Conservation (phyloP, 768 basidiomycete species). For the Phanerodontia chrysosporium region DNA sequence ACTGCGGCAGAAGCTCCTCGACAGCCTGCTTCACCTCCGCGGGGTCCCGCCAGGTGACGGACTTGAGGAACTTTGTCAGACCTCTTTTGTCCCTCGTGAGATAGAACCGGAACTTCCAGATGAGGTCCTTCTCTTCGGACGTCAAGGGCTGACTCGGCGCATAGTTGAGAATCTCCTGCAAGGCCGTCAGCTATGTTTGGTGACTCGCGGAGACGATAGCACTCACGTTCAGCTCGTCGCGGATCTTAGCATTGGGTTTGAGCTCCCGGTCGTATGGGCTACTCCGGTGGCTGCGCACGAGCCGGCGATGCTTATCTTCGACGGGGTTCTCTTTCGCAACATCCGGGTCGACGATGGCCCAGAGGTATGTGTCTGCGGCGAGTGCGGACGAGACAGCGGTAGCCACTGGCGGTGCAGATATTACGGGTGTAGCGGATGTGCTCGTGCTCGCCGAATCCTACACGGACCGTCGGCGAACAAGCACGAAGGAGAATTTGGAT, state of each 20-base stretch:
- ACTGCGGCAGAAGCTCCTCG: conserved; percentile 89
- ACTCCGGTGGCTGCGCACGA: conserved; percentile 92
- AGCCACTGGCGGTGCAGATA: conserved; percentile 37
- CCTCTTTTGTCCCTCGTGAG: conserved; percentile 88
- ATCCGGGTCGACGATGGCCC: conserved; percentile 91
- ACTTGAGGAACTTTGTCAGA: conserved; percentile 95
- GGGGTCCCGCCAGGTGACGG: conserved; percentile 95
- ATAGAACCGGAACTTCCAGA: conserved; percentile 99
- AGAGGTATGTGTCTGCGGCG: conserved; percentile 65
- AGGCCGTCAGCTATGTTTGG: neutral
- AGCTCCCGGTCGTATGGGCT: conserved; percentile 93
- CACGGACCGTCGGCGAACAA: neutral
- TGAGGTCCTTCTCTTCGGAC: conserved; percentile 90
- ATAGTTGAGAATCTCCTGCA: conserved; percentile 83
- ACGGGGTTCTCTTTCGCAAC: conserved; percentile 91
- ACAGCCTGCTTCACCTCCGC: conserved; percentile 98
- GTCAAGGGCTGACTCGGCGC: conserved; percentile 84
- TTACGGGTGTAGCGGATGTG: conserved; percentile 37
- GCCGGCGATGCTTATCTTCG: conserved; percentile 91
- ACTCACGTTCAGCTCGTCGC: conserved; percentile 87
- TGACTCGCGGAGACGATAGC: neutral
- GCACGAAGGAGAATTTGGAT: neutral
- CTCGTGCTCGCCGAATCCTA: conserved; percentile 40
- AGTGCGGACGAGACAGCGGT: conserved; percentile 42
- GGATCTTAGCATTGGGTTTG: conserved; percentile 93